Evolutionary conservation across 257 asterid genomes (phyloP), one percentile per base, ranked within the genome.

Genomic region (Solanum okadae): DNA sequence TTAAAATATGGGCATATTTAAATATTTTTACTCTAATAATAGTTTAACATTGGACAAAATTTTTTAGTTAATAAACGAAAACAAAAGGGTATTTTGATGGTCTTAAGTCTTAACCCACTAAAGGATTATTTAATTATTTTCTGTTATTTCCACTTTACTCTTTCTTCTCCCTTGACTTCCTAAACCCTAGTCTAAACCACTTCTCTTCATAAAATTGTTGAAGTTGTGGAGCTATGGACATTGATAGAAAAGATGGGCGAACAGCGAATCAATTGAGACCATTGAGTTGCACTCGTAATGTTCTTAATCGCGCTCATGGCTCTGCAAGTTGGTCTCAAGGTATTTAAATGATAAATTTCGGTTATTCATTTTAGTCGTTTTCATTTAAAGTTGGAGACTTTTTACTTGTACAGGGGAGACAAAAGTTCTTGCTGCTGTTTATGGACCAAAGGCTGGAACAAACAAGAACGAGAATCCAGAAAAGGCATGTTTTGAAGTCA

Each of bases 391-490:
- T 86, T 42, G 67, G 87, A 61, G 5, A 85, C 77, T 34, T 23
- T 86, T 84, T 56, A 44, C 52, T 86, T 31, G 44, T 86, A 86
- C 52, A 92, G 99, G 99, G 85, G 98, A 94, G 87, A 96, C 99
- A n/a, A 95, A 91, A 92, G 98, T 97, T 90, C 93, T 96, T 89
- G 99, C 99, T 71, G 97, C 98, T 44, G 99, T 97, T 88, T 97
- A 89, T 88, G 99, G 98, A 79, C 99, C 99, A 52, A 97, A 95
- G 87, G 93, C 98, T 42, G 99, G 99, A 89, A 95, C 98, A 4
- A 96, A 91, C 92, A 97, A 97, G 95, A 95, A 94, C 71, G 99
- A 97, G 88, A 97, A 97, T 88, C 98, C 99, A 0, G 99, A 97
- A 87, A 97, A 93, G 91, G 98, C 98, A 84, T 97, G 94, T 87